These are phyloP conservation scores for Xylaria nigripes DNA, from an alignment of 495 filamentous ascomycete genomes.

Conservation along the genomic window DNA sequence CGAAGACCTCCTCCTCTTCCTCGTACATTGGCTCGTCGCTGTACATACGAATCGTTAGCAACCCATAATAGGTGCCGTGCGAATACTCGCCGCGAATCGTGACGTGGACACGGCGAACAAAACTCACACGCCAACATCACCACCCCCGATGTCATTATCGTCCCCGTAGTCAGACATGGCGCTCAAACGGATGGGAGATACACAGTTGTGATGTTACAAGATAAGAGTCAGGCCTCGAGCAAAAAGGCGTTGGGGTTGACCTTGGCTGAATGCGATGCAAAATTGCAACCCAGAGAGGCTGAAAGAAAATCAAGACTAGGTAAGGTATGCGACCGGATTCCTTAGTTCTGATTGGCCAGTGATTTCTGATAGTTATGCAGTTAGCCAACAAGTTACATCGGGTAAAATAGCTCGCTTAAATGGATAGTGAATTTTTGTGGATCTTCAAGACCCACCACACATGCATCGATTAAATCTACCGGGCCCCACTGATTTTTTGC, in stretches of 20 bases:
- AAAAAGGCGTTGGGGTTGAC: background rate
- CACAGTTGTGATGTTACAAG: conserved; percentile 1
- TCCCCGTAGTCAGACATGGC: conserved; percentile 84
- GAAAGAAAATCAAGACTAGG: conserved; percentile 10
- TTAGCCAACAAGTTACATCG: background rate
- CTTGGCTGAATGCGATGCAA: conserved; percentile 17
- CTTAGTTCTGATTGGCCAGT: background rate
- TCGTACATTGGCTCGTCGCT: conserved; percentile 50
- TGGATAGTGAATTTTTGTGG: background rate
- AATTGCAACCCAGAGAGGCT: conserved; percentile 14
- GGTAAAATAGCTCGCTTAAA: background rate
- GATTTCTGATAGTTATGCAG: background rate
- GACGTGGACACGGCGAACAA: background rate
- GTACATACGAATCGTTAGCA: conserved; percentile 10
- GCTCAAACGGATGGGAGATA: conserved; percentile 5
- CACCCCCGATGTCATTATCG: conserved; percentile 54
- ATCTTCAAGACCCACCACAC: background rate
- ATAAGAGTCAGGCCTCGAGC: conserved; percentile 5
- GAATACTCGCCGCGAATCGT: too few species aligned
- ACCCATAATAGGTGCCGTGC: background rate
- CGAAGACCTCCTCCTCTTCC: conserved; percentile 32
- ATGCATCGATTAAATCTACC: background rate
- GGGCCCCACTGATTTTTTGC: conserved; percentile 5
- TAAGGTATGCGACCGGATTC: background rate
- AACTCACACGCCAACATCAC: conserved; percentile 28